These are phyloP conservation scores for Babjeviella inositovora DNA, from an alignment of 805 yeast species.

Conservation along the genomic window DNA sequence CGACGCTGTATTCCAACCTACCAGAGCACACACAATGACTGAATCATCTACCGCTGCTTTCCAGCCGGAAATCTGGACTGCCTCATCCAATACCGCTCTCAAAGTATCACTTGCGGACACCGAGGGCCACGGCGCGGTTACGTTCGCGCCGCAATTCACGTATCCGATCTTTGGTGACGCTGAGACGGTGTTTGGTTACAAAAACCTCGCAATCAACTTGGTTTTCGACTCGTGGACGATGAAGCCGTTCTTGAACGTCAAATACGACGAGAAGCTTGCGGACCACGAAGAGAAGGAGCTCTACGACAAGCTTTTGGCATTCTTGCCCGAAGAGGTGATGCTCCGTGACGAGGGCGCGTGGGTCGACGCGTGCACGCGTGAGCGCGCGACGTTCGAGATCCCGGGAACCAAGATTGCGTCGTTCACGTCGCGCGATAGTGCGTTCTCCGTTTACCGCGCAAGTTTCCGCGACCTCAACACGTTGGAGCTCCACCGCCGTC, in stretches of 20 bases:
- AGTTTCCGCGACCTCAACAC: constrained; percentile 22
- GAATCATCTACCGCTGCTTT: too few relatives aligned
- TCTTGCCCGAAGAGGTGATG: constrained; percentile 40
- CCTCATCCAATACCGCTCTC: constrained; percentile 54
- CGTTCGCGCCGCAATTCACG: constrained; percentile 69
- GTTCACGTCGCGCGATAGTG: constrained; percentile 3
- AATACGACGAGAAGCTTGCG: constrained; percentile 32
- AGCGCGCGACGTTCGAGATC: constrained; percentile 20
- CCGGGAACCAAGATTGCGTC: constrained; percentile 17
- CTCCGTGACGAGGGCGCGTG: constrained; percentile 52
- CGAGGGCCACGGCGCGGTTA: constrained; percentile 36
- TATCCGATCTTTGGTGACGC: constrained; percentile 90
- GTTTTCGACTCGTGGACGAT: constrained; percentile 66
- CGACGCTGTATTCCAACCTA: too few relatives aligned
- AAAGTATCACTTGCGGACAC: constrained; percentile 43
- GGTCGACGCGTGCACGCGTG: constrained; percentile 38
- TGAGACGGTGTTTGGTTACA: constrained; percentile 77
- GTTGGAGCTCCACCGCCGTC: constrained; percentile 40
- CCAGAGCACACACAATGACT: too few relatives aligned
- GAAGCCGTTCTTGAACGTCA: constrained; percentile 53
- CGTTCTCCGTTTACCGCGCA: constrained; percentile 35
- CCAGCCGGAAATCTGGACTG: constrained; percentile 63
- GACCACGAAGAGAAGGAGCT: constrained; percentile 47
- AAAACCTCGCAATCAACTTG: constrained; percentile 48
- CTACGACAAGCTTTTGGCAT: constrained; percentile 32